These are phyloP conservation scores for Mycena olivaceomarginata DNA, from an alignment of 768 basidiomycete species.

Conservation along the genomic window DNA sequence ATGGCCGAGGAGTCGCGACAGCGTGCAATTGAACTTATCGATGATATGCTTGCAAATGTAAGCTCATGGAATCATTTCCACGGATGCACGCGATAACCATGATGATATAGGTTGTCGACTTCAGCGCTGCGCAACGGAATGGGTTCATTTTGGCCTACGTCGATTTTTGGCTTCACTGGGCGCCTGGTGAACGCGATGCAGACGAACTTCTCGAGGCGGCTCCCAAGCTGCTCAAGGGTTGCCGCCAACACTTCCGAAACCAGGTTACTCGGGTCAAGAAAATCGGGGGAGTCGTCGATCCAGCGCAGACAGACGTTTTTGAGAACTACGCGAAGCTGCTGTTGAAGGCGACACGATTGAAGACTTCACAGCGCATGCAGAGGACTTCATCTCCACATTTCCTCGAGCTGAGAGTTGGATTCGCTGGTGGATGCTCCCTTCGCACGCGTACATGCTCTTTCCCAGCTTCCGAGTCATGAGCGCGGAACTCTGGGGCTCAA, in stretches of 20 bases:
- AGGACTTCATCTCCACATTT: not conserved
- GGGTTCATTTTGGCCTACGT: not conserved
- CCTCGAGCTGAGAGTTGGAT: not conserved
- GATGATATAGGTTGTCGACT: too few relatives aligned
- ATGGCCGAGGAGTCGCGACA: conserved; percentile 47
- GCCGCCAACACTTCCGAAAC: not conserved
- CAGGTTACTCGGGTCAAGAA: not conserved
- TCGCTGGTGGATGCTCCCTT: not conserved
- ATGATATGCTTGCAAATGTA: not conserved
- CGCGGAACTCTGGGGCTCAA: not conserved
- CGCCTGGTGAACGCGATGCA: not conserved
- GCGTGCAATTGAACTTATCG: conserved; percentile 30
- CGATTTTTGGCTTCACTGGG: not conserved
- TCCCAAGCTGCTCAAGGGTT: not conserved
- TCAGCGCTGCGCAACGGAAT: not conserved
- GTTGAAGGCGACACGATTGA: not conserved
- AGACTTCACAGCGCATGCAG: not conserved
- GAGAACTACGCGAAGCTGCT: not conserved
- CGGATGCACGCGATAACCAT: not conserved
- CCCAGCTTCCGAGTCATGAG: not conserved
- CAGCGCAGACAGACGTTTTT: not conserved
- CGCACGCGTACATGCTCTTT: not conserved
- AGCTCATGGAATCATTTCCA: not conserved
- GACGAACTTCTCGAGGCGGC: not conserved
- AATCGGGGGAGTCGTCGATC: conserved; percentile 1